phyloP scores from a whole-genome alignment of 306 rosid genomes.

The Glycyrrhiza uralensis region DNA sequence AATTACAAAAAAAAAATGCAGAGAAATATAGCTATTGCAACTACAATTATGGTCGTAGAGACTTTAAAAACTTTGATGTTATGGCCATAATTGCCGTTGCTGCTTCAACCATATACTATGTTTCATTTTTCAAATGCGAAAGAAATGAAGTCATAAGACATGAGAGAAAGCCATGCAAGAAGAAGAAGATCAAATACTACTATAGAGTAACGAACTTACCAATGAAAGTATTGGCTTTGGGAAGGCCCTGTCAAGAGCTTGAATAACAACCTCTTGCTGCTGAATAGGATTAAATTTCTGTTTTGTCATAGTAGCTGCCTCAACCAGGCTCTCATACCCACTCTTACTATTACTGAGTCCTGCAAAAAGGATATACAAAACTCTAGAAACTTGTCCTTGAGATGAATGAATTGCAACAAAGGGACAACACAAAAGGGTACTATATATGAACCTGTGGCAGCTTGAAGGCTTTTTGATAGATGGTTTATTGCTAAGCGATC shows the following conservation, averaged over 20 bases:
- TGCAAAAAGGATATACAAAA: conserved; percentile 16
- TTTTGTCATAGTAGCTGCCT: conserved; percentile 59
- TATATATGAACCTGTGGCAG: conserved; percentile 62
- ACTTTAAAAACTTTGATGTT: no score
- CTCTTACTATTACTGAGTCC: conserved; percentile 64
- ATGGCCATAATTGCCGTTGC: no score
- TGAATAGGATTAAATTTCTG: conserved; percentile 40
- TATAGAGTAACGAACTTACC: conserved; percentile 38
- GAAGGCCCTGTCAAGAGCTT: conserved; percentile 64
- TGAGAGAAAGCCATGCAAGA: not conserved
- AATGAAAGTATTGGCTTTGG: conserved; percentile 61
- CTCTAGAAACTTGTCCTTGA: not conserved
- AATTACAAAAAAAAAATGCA: no score
- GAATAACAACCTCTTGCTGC: conserved; percentile 51
- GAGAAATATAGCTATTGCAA: no score
- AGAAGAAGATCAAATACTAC: not conserved
- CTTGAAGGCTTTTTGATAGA: conserved; percentile 69
- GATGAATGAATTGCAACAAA: not conserved
- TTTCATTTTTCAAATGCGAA: not conserved
- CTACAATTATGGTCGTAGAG: no score
- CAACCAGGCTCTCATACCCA: conserved; percentile 76
- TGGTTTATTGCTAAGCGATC: conserved; percentile 68
- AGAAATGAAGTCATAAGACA: not conserved
- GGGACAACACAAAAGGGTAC: not conserved
- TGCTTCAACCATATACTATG: no score